These are phyloP conservation scores for Picochlorum sp. DNA, from an alignment of 139 green algal genomes.

Conservation along the genomic window DNA sequence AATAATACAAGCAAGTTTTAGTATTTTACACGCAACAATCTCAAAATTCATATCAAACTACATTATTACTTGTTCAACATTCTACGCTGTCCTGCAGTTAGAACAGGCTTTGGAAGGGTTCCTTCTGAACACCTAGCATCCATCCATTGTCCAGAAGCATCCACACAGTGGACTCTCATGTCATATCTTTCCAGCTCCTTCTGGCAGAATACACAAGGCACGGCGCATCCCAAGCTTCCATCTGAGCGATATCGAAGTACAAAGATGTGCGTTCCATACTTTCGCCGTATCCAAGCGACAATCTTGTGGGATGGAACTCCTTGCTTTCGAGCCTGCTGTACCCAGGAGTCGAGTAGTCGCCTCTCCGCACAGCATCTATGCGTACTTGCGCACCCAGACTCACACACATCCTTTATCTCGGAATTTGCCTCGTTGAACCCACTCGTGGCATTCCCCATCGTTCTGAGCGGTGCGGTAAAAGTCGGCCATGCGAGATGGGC, in stretches of 20 bases:
- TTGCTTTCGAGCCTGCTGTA: conserved; percentile 33
- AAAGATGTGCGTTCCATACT: conserved; percentile 39
- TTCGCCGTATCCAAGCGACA: conserved; percentile 53
- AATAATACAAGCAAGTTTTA: too few species aligned
- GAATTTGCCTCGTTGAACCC: conserved; percentile 12
- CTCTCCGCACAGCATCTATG: conserved; percentile 42
- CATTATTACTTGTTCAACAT: conserved; percentile 12
- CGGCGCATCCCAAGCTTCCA: conserved; percentile 44
- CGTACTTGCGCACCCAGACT: conserved; percentile 16
- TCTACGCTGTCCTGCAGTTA: conserved; percentile 39
- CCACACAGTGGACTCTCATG: conserved; percentile 40
- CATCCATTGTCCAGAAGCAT: conserved; percentile 26
- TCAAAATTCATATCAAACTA: too few species aligned
- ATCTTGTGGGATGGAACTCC: conserved; percentile 38
- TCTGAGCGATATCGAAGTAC: conserved; percentile 47
- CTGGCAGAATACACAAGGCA: conserved; percentile 54
- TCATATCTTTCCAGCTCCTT: conserved; percentile 40
- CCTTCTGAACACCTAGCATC: conserved; percentile 33
- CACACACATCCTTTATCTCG: conserved; percentile 1
- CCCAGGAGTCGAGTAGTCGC: conserved; percentile 39
- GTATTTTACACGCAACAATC: too few species aligned
- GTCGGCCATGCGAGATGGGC: conserved; percentile 7
- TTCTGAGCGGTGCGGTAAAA: conserved; percentile 4
- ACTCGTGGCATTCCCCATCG: conserved; percentile 11
- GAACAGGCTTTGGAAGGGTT: conserved; percentile 28